A percentile compares a stretch with the other conserved stretches of the same genome.
These are phyloP conservation scores for Axilococcus clingmanii DNA, from an alignment of 139 green algal genomes.

Conservation along the genomic window DNA sequence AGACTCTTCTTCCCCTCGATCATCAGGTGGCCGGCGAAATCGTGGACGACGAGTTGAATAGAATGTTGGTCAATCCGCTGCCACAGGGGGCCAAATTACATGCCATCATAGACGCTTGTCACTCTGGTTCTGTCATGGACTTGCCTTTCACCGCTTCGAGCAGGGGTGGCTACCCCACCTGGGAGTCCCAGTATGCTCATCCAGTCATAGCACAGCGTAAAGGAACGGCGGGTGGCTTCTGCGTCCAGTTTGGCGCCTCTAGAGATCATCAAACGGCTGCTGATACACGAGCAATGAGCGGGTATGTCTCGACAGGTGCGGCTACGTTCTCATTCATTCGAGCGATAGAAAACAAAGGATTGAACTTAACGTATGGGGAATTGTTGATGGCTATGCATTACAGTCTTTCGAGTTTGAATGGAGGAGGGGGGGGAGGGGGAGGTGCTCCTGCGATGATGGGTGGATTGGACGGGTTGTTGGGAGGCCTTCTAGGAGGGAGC, in stretches of 20 bases:
- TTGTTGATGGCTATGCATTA: constrained; percentile 29
- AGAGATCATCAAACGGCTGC: constrained; percentile 53
- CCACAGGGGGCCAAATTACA: constrained; percentile 58
- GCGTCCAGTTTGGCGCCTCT: constrained; percentile 62
- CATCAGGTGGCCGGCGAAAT: constrained; percentile 23
- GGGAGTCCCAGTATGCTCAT: constrained; percentile 36
- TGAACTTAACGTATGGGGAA: constrained; percentile 18
- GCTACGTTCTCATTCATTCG: constrained; percentile 76
- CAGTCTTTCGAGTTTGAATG: constrained; percentile 8
- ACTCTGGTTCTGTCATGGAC: constrained; percentile 53
- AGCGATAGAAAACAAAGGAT: constrained; percentile 29
- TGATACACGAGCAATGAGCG: constrained; percentile 31
- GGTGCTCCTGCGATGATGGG: background rate
- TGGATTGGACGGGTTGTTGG: constrained; percentile 1
- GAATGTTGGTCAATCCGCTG: constrained; percentile 34
- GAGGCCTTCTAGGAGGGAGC: background rate
- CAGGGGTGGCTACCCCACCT: constrained; percentile 31
- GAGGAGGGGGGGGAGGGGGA: background rate
- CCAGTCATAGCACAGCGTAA: constrained; percentile 7
- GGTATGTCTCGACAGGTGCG: constrained; percentile 55
- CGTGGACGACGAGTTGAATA: constrained; percentile 65
- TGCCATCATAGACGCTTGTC: constrained; percentile 71
- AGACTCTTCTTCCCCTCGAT: constrained; percentile 50
- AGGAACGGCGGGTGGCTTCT: constrained; percentile 51
- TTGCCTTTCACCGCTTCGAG: constrained; percentile 49